Conservation (phyloP, 345 rosid genomes). For the Cochlearia excelsa region DNA sequence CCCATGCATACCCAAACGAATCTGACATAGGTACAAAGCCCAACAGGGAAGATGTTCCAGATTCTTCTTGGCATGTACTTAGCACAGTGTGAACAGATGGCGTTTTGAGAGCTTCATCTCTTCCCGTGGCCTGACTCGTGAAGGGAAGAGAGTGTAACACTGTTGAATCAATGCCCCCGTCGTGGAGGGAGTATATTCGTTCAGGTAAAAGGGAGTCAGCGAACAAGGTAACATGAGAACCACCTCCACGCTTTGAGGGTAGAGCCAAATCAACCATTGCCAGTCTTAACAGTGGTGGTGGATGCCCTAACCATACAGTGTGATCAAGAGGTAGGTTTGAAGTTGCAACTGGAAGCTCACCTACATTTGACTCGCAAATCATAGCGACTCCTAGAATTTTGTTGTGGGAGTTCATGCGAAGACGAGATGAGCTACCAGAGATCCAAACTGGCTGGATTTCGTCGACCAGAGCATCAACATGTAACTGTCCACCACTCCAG, state of each 20-base stretch:
- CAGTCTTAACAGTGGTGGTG: conserved; percentile 84
- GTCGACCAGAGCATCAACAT: conserved; percentile 91
- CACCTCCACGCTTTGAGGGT: conserved; percentile 48
- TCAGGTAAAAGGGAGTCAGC: conserved; percentile 81
- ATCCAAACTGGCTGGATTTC: conserved; percentile 97
- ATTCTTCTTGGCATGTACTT: conserved; percentile 75
- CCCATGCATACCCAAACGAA: conserved; percentile 92
- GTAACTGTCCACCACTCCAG: conserved; percentile 95
- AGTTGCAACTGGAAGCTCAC: conserved; percentile 48
- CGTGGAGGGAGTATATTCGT: conserved; percentile 71
- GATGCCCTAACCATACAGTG: conserved; percentile 78
- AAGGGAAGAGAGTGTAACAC: conserved; percentile 92
- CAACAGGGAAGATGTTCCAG: conserved; percentile 49
- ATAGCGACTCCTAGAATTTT: conserved; percentile 71
- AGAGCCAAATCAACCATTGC: conserved; percentile 92
- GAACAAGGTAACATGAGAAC: conserved; percentile 51
- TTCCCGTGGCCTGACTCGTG: conserved; percentile 68
- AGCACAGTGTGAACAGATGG: conserved; percentile 88
- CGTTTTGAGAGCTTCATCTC: conserved; percentile 61
- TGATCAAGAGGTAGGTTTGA: conserved; percentile 59
- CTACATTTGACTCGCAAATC: conserved; percentile 73
- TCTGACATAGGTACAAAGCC: conserved; percentile 72
- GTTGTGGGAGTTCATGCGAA: conserved; percentile 58
- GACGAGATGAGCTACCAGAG: conserved; percentile 63
- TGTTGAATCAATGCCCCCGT: conserved; percentile 83